Evolutionary conservation across 2,329 filamentous ascomycete species (phyloP).

Genomic region (Ramularia collo-cygni): DNA sequence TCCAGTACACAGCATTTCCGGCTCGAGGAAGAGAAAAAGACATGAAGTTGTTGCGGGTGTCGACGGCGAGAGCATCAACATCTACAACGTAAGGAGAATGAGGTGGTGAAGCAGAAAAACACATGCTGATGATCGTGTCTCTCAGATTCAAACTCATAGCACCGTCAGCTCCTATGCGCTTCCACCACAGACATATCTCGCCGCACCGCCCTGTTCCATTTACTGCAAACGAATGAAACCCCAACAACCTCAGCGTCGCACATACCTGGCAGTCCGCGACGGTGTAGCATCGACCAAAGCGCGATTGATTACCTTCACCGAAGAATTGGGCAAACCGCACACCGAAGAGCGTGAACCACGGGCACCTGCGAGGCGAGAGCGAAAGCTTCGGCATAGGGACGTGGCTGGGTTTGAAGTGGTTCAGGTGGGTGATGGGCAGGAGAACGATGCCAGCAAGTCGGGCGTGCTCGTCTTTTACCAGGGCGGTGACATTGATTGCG

Average conservation of each 20-base stretch:
- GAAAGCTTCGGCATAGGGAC: slow-evolving; percentile 27
- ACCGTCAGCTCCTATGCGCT: slow-evolving; percentile 55
- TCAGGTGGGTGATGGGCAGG: slow-evolving; percentile 2
- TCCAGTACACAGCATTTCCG: slow-evolving; percentile 48
- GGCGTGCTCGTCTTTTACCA: slow-evolving; percentile 24
- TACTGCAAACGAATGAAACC: slow-evolving; percentile 44
- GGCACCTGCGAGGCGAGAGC: slow-evolving; percentile 23
- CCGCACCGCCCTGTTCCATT: slow-evolving; percentile 52
- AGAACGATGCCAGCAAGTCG: slow-evolving; percentile 1
- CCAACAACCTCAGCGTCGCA: slow-evolving; percentile 44
- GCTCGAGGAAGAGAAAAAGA: slow-evolving; percentile 54
- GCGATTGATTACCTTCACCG: slow-evolving; percentile 49
- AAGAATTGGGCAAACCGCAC: slow-evolving; percentile 33
- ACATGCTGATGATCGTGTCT: too few relatives aligned
- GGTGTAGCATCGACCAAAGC: slow-evolving; percentile 40
- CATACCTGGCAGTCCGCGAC: slow-evolving; percentile 47
- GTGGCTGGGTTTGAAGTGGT: slow-evolving; percentile 19
- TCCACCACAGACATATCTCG: slow-evolving; percentile 52
- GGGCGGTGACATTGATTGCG: slow-evolving; percentile 26
- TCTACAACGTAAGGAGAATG: slow-evolving; percentile 53
- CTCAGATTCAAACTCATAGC: slow-evolving; percentile 54
- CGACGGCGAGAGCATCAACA: slow-evolving; percentile 55
- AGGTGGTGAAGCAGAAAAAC: not conserved
- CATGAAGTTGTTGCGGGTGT: slow-evolving; percentile 54
- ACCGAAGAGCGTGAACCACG: slow-evolving; percentile 23